phyloP scores from a whole-genome alignment of 768 basidiomycete species.

The Royoungia palumana region DNA sequence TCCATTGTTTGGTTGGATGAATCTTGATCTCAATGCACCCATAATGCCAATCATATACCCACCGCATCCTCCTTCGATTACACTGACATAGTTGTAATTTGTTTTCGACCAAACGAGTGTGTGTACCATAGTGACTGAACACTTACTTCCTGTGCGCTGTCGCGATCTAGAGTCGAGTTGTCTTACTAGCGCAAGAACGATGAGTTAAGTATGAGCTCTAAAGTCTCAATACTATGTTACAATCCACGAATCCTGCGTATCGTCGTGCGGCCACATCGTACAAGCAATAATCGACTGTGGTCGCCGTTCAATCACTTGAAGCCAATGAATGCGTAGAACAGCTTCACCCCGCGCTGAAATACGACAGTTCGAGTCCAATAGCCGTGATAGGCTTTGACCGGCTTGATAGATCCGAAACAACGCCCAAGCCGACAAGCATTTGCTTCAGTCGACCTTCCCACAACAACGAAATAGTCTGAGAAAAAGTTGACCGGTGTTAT shows the following conservation, averaged over 20 bases:
- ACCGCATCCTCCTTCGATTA: slow-evolving; percentile 13
- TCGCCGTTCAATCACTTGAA: slow-evolving; percentile 1
- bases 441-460: slow-evolving; percentile 94
- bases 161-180: too few species aligned
- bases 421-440: slow-evolving; percentile 84
- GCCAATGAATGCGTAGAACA: neutral
- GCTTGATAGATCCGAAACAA: slow-evolving; percentile 86
- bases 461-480: slow-evolving; percentile 81
- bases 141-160: slow-evolving; percentile 8
- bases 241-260: too few species aligned
- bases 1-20: slow-evolving; percentile 19
- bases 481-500: neutral
- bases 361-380: slow-evolving; percentile 89
- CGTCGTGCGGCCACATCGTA: too few species aligned
- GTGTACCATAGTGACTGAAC: slow-evolving; percentile 20
- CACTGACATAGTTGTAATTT: slow-evolving; percentile 21
- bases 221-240: too few species aligned
- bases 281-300: neutral
- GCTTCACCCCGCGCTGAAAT: slow-evolving; percentile 66
- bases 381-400: slow-evolving; percentile 84
- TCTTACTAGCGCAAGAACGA: too few species aligned
- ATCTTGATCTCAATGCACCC: slow-evolving; percentile 8
- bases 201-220: too few species aligned
- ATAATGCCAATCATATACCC: slow-evolving; percentile 24
- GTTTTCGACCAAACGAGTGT: slow-evolving; percentile 12